Base-by-base conservation (phyloP, 805 yeast genomes). In the Nakazawaea populi region DNA sequence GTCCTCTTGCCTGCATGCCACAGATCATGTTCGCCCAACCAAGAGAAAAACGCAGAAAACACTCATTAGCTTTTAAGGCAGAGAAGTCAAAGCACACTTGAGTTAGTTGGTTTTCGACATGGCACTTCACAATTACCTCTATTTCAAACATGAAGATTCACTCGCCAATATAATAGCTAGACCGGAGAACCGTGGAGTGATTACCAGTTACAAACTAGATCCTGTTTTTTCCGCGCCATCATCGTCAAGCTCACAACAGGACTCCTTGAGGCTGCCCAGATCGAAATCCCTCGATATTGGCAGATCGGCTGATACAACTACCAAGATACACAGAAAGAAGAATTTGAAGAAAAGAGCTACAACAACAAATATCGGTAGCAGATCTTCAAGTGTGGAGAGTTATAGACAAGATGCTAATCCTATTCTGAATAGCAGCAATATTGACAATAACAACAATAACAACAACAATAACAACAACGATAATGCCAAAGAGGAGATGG, bases 91-190 rank as follows among this genome's bases (percentile, higher is more conserved):
- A 14, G n/a, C 34, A 6, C 10, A 29, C 11, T 18, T 18, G 24
- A 18, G 24, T 18, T 18, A 18, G 24, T 18, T 18, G 24, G 24
- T 18, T 18, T 18, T 18, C 24, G 24, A 42, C 2, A 73, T 73
- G 78, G 78, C 78, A 0, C 60, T 73, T 6, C 70, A 74, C 54
- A 73, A 73, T 56, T 73, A 73, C 52, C 64, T 73, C 47, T 73
- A 73, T 58, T 68, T 59, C 54, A 73, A 72, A 52, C 78, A 73
- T 47, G 58, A 60, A 14, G 75, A 70, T 52, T 58, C 58, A 4
- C 44, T 63, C 6, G 73, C 66, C 12, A 57, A 58, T n/a, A 62
- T 60, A 40, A 73, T 73, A 14, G 76, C 76, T 4, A 53, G 69
- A 42, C 67, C 66, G 6, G 38, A 31, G n/a, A 37, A 37, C 14